Percentiles rank a stretch among this genome's conserved stretches.
phyloP scores from a whole-genome alignment of 805 yeast species.

The Metschnikowia hibisci region DNA sequence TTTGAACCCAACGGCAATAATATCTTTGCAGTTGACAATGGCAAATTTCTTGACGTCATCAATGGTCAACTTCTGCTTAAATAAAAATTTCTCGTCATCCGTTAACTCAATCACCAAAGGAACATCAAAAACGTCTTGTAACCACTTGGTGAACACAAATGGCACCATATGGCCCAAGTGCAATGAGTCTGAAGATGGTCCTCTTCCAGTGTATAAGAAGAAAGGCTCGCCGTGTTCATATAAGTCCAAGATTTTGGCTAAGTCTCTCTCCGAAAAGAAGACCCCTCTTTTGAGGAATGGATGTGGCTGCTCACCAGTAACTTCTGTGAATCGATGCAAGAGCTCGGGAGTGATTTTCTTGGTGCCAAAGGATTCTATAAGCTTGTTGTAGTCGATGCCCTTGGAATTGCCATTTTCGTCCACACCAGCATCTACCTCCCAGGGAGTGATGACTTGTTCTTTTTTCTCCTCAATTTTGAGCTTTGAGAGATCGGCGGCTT shows the following conservation, averaged over 20 bases:
- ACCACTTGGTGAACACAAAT: conserved; percentile 92
- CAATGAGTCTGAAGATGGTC: conserved; percentile 91
- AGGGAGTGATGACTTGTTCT: conserved; percentile 68
- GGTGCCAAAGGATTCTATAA: conserved; percentile 86
- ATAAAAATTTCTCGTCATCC: conserved; percentile 94
- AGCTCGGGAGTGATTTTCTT: conserved; percentile 64
- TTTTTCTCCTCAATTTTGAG: conserved; percentile 15
- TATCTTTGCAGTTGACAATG: conserved; percentile 82
- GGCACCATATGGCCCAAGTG: conserved; percentile 98
- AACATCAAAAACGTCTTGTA: conserved; percentile 95
- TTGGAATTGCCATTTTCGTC: conserved; percentile 84
- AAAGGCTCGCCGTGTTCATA: conserved; percentile 95
- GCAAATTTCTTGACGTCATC: conserved; percentile 83
- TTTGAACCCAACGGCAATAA: conserved; percentile 90
- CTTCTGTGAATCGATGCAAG: conserved; percentile 65
- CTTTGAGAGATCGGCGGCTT: conserved; percentile 14
- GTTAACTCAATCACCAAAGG: conserved; percentile 92
- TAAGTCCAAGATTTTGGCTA: conserved; percentile 70
- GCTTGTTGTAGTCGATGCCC: conserved; percentile 86
- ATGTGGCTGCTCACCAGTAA: conserved; percentile 91
- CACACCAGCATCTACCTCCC: conserved; percentile 99
- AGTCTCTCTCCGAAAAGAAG: conserved; percentile 89
- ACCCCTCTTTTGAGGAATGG: conserved; percentile 85
- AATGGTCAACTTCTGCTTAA: conserved; percentile 85
- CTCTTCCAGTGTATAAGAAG: conserved; percentile 95